Evolutionary conservation across 73 alveolate species (phyloP), one percentile per base, ranked within the genome.

Genomic region (Breviolum minutum): DNA sequence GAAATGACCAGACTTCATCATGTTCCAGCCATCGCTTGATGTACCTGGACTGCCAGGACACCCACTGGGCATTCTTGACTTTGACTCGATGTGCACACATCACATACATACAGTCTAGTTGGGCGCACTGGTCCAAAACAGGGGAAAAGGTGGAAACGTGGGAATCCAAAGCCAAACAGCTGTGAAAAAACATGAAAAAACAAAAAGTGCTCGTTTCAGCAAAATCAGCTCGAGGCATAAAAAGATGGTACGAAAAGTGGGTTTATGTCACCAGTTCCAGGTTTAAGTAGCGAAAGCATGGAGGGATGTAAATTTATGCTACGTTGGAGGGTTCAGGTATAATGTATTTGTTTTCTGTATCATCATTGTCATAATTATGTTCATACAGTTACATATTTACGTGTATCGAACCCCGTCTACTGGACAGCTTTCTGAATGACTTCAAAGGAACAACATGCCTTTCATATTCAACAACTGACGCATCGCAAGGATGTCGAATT

Each of bases 311-410:
- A 12, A 7, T 82, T 82, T 82, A 17, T 82, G 91, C 61, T 60
- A 70, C 91, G 61, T 24, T 17, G 91, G 91, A 19, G 71, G 2
- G 74, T 82, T 73, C 91, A 82, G 91, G 91, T 27, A 63, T 77
- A n/a, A 17, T 70, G 81, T 70, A 30, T 70, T 12, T 74, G 22
- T 74, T n/a, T n/a, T n/a, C n/a, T n/a, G n/a, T n/a, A n/a, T n/a
- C n/a, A n/a, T n/a, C n/a, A n/a, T n/a, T n/a, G n/a, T n/a, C n/a
- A n/a, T n/a, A n/a, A n/a, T n/a, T n/a, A n/a, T n/a, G n/a, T n/a
- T n/a, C n/a, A 74, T 74, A 74, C 22, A 74, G 24, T n/a, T 74
- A 70, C 29, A 6, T 17, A 12, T 70, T 26, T 70, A 17, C 8
- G 16, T 70, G 13, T 26, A 6, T 70, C 29, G 40, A 70, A 70